Percentiles rank a stretch among this genome's conserved stretches.
These are phyloP conservation scores for Hypomyces perniciosus DNA, from an alignment of 2,329 filamentous ascomycete genomes.

Conservation along the genomic window DNA sequence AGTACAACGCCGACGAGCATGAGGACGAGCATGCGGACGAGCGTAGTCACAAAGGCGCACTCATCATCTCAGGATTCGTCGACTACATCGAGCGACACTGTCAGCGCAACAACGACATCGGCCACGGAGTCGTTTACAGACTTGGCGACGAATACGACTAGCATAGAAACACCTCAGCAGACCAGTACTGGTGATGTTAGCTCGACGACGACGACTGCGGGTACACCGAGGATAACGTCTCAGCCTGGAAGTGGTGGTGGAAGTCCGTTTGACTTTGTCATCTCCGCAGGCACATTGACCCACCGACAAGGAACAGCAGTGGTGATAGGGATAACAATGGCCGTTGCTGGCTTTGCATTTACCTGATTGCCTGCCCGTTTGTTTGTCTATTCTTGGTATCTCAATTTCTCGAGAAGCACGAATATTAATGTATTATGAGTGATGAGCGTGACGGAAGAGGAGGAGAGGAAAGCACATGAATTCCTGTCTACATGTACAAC, in stretches of 20 bases:
- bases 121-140: neutral
- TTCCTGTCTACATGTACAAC: too few species aligned
- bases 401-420: too few species aligned
- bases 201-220: slow-evolving; percentile 2
- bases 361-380: too few species aligned
- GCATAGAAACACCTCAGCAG: neutral
- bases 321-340: neutral
- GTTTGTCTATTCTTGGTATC: too few species aligned
- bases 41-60: neutral
- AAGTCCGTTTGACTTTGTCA: slow-evolving; percentile 18
- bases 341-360: neutral
- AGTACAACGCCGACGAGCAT: neutral
- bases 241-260: slow-evolving; percentile 18
- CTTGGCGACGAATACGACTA: neutral
- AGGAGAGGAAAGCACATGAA: too few species aligned
- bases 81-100: neutral
- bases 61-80: neutral
- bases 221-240: slow-evolving; percentile 6
- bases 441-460: too few species aligned
- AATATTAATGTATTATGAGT: too few species aligned
- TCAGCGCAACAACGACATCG: neutral
- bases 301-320: neutral
- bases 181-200: neutral
- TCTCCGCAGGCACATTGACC: neutral
- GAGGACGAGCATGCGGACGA: neutral